phyloP scores from a whole-genome alignment of 2,329 filamentous ascomycete species.

The Xylariaceae sp. region DNA sequence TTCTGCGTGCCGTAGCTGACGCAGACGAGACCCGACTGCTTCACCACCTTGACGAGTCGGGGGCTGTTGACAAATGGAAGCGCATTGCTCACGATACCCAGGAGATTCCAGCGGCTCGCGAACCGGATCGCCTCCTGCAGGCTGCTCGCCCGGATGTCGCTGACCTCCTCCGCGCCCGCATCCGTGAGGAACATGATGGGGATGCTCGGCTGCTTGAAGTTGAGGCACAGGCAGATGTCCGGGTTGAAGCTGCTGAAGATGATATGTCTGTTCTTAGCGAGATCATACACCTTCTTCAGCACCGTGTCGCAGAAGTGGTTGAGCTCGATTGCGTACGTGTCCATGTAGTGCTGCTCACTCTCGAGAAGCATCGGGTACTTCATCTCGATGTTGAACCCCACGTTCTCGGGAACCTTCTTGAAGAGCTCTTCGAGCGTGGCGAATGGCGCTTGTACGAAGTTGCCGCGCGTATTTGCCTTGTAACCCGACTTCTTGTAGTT shows the following conservation, averaged over 20 bases:
- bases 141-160: slow-evolving; percentile 84
- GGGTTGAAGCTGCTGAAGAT: slow-evolving; percentile 98
- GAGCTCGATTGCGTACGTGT: slow-evolving; percentile 89
- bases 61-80: slow-evolving; percentile 87
- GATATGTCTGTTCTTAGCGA: slow-evolving; percentile 77
- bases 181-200: slow-evolving; percentile 93
- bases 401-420: slow-evolving; percentile 69
- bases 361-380: slow-evolving; percentile 99
- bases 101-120: slow-evolving; percentile 86
- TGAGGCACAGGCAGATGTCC: slow-evolving; percentile 88
- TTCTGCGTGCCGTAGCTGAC: slow-evolving; percentile 91
- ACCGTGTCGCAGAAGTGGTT: slow-evolving; percentile 97
- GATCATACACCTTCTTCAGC: slow-evolving; percentile 81
- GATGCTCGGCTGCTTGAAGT: slow-evolving; percentile 95
- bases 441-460: slow-evolving; percentile 93
- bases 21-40: slow-evolving; percentile 88
- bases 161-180: slow-evolving; percentile 72
- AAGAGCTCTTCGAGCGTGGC: slow-evolving; percentile 94
- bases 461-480: slow-evolving; percentile 90
- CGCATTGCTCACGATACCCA: slow-evolving; percentile 85
- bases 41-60: slow-evolving; percentile 82
- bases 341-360: slow-evolving; percentile 92
- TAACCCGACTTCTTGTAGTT: slow-evolving; percentile 93
- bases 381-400: slow-evolving; percentile 98
- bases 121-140: slow-evolving; percentile 95